These are phyloP conservation scores for Fomitopsis pinicola DNA, from an alignment of 1,284 basidiomycete genomes.

Conservation along the genomic window DNA sequence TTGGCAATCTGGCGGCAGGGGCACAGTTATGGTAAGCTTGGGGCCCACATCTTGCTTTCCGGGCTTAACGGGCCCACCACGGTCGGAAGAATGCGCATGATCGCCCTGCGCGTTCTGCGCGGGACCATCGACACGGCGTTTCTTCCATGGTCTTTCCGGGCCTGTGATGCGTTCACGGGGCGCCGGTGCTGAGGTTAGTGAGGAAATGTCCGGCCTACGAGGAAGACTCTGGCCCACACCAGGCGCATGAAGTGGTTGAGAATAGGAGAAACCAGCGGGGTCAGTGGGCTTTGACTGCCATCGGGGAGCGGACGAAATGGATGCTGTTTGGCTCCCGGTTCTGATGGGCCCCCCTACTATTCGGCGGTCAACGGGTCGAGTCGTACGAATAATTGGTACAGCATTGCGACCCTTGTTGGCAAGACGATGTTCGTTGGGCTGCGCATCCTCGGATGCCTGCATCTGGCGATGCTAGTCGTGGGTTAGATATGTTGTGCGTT, in stretches of 20 bases:
- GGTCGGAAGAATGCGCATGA: background rate
- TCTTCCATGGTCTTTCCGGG: background rate
- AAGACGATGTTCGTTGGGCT: slow-evolving; percentile 39
- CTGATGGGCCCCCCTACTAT: background rate
- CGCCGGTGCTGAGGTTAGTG: background rate
- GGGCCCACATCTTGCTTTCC: background rate
- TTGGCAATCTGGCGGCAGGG: slow-evolving; percentile 18
- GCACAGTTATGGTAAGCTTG: slow-evolving; percentile 1
- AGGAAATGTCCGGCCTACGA: background rate
- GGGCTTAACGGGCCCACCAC: too few species aligned
- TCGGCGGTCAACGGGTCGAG: slow-evolving; percentile 6
- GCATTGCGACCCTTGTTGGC: slow-evolving; percentile 30
- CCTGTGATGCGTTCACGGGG: background rate
- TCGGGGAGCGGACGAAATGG: background rate
- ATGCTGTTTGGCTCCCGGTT: background rate
- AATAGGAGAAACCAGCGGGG: background rate
- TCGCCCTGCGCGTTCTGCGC: background rate
- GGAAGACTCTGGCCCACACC: background rate
- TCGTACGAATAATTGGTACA: slow-evolving; percentile 29
- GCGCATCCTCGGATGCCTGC: slow-evolving; percentile 33
- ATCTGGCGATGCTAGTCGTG: background rate
- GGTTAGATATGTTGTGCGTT: background rate
- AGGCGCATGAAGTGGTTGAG: background rate
- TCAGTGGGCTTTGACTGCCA: background rate
- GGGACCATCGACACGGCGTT: background rate